A percentile compares a stretch with the other conserved stretches of the same genome.
These are phyloP conservation scores for Peniophora sp. DNA, from an alignment of 1,284 basidiomycete genomes.

Conservation along the genomic window DNA sequence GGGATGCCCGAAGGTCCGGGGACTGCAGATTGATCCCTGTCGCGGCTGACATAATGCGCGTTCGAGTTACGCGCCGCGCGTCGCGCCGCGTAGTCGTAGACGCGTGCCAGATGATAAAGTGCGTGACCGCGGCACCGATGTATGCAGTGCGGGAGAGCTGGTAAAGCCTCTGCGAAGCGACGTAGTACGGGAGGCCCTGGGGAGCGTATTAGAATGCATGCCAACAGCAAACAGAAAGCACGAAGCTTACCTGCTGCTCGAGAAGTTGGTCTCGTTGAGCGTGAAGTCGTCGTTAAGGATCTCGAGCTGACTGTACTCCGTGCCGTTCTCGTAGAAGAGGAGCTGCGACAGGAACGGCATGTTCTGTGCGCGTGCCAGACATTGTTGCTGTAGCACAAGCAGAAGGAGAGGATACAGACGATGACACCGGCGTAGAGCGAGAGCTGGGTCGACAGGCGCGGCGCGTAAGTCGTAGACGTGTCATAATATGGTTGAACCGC, in stretches of 20 bases:
- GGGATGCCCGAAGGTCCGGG: too few relatives aligned
- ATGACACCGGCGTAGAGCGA: conserved; percentile 35
- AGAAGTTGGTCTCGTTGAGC: conserved; percentile 36
- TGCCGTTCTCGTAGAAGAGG: conserved; percentile 44
- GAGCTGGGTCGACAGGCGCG: conserved; percentile 18
- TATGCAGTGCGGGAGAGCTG: neutral
- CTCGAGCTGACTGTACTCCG: conserved; percentile 34
- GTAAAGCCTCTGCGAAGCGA: conserved; percentile 12
- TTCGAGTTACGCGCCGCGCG: too few relatives aligned
- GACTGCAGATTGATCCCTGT: too few relatives aligned
- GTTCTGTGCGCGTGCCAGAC: conserved; percentile 37
- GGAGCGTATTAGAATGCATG: neutral
- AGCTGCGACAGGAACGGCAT: conserved; percentile 50
- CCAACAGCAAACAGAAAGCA: too few relatives aligned
- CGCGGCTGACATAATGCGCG: too few relatives aligned
- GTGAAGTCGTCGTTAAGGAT: conserved; percentile 42
- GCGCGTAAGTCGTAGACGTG: too few relatives aligned
- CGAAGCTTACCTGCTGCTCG: conserved; percentile 20
- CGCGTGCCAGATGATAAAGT: neutral
- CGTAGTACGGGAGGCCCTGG: conserved; percentile 29
- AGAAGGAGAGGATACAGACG: conserved; percentile 37
- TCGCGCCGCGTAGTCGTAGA: too few relatives aligned
- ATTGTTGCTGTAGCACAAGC: conserved; percentile 32
- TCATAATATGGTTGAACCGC: too few relatives aligned
- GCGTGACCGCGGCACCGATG: conserved; percentile 9